phyloP scores from a whole-genome alignment of 768 basidiomycete species.

The Hypsizygus marmoreus region DNA sequence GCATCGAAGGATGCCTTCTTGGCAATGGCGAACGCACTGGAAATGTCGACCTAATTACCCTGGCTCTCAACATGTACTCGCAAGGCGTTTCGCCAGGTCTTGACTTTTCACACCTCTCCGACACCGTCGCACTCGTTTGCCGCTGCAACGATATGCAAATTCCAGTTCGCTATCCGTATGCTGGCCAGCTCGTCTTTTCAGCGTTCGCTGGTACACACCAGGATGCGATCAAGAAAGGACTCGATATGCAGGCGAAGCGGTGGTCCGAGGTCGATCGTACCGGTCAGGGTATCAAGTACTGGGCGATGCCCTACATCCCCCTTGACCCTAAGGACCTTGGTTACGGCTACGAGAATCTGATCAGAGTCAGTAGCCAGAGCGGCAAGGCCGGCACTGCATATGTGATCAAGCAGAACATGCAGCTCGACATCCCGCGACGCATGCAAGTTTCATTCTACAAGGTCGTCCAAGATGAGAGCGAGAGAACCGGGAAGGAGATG shows the following conservation, averaged over 20 bases:
- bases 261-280: constrained; percentile 50
- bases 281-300: constrained; percentile 47
- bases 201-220: constrained; percentile 86
- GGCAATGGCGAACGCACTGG: constrained; percentile 88
- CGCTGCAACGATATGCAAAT: constrained; percentile 80
- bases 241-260: constrained; percentile 60
- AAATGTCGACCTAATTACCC: constrained; percentile 82
- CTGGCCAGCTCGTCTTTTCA: constrained; percentile 83
- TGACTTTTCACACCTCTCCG: constrained; percentile 74
- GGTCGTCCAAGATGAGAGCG: constrained; percentile 72
- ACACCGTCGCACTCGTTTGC: constrained; percentile 74
- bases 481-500: constrained; percentile 80
- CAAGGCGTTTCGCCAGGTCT: constrained; percentile 77
- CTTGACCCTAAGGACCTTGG: constrained; percentile 86
- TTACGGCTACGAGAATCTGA: constrained; percentile 84
- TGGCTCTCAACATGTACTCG: constrained; percentile 81
- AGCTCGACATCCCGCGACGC: constrained; percentile 75
- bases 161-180: constrained; percentile 81
- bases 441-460: constrained; percentile 85
- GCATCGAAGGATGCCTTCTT: constrained; percentile 82
- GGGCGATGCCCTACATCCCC: constrained; percentile 84
- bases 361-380: constrained; percentile 86
- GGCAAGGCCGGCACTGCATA: constrained; percentile 87
- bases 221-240: constrained; percentile 88
- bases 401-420: constrained; percentile 74